phyloP scores from a whole-genome alignment of 2,329 filamentous ascomycete species.

The Pseudogymnoascus sp. region DNA sequence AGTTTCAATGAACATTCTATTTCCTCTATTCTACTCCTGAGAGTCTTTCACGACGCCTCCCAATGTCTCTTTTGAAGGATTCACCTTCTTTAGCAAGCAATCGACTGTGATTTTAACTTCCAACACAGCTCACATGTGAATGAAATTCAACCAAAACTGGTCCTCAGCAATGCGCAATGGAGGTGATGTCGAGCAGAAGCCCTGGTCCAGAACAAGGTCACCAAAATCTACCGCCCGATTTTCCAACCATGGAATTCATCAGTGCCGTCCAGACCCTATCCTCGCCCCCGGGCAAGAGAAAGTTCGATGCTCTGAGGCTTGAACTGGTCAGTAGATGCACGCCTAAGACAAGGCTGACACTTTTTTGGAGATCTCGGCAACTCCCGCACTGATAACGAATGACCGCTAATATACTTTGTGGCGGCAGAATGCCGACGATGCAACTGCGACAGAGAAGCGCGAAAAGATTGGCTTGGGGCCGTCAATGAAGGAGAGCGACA shows the following conservation, averaged over 20 bases:
- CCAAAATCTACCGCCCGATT: not conserved
- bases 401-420: slow-evolving; percentile 6
- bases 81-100: not conserved
- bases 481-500: not conserved
- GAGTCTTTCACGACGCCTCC: not conserved
- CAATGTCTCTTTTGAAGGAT: not conserved
- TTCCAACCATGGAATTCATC: not conserved
- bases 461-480: not conserved
- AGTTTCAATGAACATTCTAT: not conserved
- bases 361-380: slow-evolving; percentile 5
- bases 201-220: not conserved
- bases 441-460: not conserved
- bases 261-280: not conserved
- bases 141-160: not conserved
- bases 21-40: not conserved
- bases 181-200: not conserved
- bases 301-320: not conserved
- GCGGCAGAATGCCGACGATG: not conserved
- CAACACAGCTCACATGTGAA: not conserved
- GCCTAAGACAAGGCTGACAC: not conserved
- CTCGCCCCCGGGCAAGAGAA: not conserved
- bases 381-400: slow-evolving; percentile 5
- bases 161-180: not conserved
- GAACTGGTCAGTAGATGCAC: not conserved
- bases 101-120: not conserved